Evolutionary conservation across 805 yeast genomes (phyloP).

Genomic region (Ogataea trehalophila): DNA sequence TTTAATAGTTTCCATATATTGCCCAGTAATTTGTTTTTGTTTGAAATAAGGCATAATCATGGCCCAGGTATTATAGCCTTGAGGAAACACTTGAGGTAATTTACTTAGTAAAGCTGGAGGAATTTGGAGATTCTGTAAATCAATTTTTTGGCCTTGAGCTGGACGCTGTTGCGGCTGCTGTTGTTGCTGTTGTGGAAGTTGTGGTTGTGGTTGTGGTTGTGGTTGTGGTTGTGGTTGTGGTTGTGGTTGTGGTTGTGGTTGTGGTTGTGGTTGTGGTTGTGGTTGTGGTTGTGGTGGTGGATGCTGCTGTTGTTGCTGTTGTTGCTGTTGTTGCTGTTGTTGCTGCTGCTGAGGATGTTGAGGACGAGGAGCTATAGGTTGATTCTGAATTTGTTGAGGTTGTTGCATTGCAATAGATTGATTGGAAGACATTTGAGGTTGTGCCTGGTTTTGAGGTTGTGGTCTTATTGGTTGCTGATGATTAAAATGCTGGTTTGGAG

Average conservation of each 20-base stretch:
- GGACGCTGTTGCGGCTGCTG: constrained; percentile 6
- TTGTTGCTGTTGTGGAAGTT: constrained; percentile 3
- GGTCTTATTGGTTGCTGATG: not conserved
- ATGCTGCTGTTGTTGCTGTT: constrained; percentile 12
- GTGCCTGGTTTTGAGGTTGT: constrained; percentile 4
- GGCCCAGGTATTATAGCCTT: constrained; percentile 76
- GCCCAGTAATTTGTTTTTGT: constrained; percentile 49
- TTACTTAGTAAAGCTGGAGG: constrained; percentile 61
- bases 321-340: constrained; percentile 25
- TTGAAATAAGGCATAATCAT: constrained; percentile 63
- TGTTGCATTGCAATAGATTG: constrained; percentile 18
- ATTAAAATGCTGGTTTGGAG: not conserved
- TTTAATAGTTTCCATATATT: constrained; percentile 54
- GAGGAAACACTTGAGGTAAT: constrained; percentile 68
- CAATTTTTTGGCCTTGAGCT: constrained; percentile 24
- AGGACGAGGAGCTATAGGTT: constrained; percentile 11
- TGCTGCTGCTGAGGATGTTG: constrained; percentile 24
- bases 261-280: constrained; percentile 15
- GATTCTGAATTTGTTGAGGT: constrained; percentile 16
- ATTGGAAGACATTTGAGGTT: constrained; percentile 1
- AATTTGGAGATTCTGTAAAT: constrained; percentile 62
- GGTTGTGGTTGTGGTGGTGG: constrained; percentile 4
- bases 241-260: constrained; percentile 24
- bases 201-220: constrained; percentile 7
- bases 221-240: constrained; percentile 21